These are phyloP conservation scores for Fusarium napiforme DNA, from an alignment of 2,329 filamentous ascomycete genomes.

Conservation along the genomic window DNA sequence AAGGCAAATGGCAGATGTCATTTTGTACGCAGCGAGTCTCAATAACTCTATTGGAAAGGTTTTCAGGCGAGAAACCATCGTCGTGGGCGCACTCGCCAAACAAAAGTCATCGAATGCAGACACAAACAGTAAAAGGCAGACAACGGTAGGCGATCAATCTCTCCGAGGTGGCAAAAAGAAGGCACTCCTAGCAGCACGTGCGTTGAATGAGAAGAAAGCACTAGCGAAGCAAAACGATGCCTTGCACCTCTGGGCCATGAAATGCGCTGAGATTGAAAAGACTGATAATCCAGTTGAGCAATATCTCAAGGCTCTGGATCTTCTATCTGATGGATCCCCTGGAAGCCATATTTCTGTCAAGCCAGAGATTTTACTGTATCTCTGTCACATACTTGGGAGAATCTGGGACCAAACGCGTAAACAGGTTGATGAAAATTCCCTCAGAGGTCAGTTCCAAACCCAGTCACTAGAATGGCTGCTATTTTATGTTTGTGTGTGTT, in stretches of 20 bases:
- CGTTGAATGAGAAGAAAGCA: not conserved
- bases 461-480: not conserved
- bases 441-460: not conserved
- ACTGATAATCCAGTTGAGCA: not conserved
- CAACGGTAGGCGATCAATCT: not conserved
- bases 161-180: not conserved
- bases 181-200: not conserved
- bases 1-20: not conserved
- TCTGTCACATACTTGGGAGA: not conserved
- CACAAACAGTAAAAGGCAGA: not conserved
- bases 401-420: constrained; percentile 2
- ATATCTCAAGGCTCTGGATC: constrained; percentile 45
- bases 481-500: not conserved
- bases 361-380: constrained; percentile 9
- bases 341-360: not conserved
- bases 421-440: not conserved
- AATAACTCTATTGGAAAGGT: not conserved
- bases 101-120: not conserved
- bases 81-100: not conserved
- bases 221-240: not conserved
- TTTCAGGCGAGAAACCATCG: not conserved
- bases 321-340: constrained; percentile 47
- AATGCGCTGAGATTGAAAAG: not conserved
- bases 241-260: not conserved
- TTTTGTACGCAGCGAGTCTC: not conserved